phyloP scores from a whole-genome alignment of 75 land plant genomes.

The Pinus taeda region DNA sequence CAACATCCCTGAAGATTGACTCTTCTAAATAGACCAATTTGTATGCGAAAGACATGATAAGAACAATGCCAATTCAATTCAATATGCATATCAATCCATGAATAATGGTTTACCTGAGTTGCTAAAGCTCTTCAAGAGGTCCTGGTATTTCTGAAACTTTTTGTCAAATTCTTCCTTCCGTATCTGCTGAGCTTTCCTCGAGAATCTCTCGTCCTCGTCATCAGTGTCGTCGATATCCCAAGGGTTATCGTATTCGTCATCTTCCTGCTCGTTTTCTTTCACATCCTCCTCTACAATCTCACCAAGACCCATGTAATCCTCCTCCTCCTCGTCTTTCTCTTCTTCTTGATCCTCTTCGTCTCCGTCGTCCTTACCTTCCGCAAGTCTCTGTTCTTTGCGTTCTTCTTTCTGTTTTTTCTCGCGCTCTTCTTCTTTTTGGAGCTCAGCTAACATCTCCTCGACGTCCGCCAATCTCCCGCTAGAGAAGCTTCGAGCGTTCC shows the following conservation, averaged over 20 bases:
- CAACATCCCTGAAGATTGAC: background rate
- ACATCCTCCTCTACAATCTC: conserved; percentile 14
- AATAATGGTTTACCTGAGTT: conserved; percentile 29
- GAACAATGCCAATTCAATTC: background rate
- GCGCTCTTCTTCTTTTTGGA: background rate
- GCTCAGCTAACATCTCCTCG: conserved; percentile 5
- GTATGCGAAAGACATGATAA: background rate
- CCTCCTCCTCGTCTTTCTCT: conserved; percentile 25
- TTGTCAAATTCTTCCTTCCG: conserved; percentile 20
- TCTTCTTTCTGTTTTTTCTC: conserved; percentile 30
- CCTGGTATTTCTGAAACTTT: conserved; percentile 33
- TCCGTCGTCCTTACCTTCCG: conserved; percentile 15
- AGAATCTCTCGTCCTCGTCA: conserved; percentile 42
- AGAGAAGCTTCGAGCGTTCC: background rate
- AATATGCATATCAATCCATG: background rate
- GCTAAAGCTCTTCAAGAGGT: conserved; percentile 29
- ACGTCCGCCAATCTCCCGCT: background rate
- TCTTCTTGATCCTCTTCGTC: conserved; percentile 19
- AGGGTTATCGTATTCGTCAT: conserved; percentile 27
- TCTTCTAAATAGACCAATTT: background rate
- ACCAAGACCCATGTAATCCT: conserved; percentile 51
- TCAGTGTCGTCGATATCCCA: conserved; percentile 21
- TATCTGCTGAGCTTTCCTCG: conserved; percentile 11
- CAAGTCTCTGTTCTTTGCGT: conserved; percentile 24
- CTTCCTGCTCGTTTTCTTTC: conserved; percentile 12